phyloP scores from a whole-genome alignment of 352 stramenopile species.

The Thalassiosira livingstoniorum region DNA sequence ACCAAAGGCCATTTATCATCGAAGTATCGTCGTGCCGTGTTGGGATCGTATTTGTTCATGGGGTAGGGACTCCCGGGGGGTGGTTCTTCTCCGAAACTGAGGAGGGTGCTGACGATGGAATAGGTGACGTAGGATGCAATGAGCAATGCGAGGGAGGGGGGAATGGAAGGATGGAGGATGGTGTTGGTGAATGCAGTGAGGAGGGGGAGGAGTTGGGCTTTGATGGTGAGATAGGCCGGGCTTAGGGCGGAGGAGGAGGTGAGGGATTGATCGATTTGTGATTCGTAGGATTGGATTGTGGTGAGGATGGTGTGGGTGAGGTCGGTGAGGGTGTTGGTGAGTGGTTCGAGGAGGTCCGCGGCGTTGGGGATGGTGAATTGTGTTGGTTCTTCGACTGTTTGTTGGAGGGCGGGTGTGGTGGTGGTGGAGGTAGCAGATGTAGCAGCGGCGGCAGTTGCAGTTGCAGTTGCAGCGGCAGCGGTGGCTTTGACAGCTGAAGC shows the following conservation, averaged over 20 bases:
- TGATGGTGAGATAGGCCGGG: background rate
- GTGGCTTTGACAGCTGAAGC: background rate
- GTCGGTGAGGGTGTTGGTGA: background rate
- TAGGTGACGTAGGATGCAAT: constrained; percentile 44
- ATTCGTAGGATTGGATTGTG: constrained; percentile 1
- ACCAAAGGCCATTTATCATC: constrained; percentile 54
- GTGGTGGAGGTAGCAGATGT: background rate
- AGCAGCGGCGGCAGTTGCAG: background rate
- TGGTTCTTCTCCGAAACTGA: constrained; percentile 44
- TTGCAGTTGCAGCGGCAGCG: no score
- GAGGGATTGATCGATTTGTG: background rate
- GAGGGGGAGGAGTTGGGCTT: background rate
- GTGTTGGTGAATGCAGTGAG: no score
- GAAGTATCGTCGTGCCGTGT: constrained; percentile 71
- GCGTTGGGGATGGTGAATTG: background rate
- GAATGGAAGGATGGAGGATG: background rate
- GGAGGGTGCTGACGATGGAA: constrained; percentile 24
- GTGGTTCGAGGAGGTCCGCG: background rate
- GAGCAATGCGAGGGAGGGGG: constrained; percentile 15
- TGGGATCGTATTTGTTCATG: constrained; percentile 72
- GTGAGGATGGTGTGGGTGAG: background rate
- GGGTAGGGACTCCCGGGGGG: constrained; percentile 68
- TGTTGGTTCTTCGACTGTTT: background rate
- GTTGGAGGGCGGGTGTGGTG: no score
- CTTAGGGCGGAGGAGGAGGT: background rate